phyloP scores from a whole-genome alignment of 179 eudicot species.

The Pouteria campechiana region DNA sequence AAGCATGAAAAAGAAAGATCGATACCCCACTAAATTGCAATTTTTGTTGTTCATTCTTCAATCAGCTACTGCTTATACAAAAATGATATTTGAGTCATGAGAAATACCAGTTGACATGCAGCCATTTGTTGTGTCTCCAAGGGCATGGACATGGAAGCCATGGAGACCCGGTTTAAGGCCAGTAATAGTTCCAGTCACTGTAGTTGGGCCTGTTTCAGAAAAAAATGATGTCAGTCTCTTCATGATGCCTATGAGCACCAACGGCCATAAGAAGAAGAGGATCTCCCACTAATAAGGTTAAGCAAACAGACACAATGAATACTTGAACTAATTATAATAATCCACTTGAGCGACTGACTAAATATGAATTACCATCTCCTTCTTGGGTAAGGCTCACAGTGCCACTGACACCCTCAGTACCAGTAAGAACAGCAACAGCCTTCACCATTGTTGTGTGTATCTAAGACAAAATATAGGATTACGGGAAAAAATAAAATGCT shows the following conservation, averaged over 20 bases:
- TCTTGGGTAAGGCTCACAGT: slow-evolving; percentile 73
- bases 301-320: neutral
- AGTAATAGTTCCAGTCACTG: slow-evolving; percentile 63
- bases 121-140: slow-evolving; percentile 93
- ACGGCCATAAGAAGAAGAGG: too few species aligned
- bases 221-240: too few species aligned
- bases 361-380: slow-evolving; percentile 53
- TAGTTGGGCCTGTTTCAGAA: slow-evolving; percentile 52
- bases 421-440: slow-evolving; percentile 73
- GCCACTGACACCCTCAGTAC: slow-evolving; percentile 71
- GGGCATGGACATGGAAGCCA: slow-evolving; percentile 92
- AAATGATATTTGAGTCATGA: neutral
- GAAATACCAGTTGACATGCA: slow-evolving; percentile 84
- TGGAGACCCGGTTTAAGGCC: slow-evolving; percentile 87
- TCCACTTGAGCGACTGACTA: too few species aligned
- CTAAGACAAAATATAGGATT: slow-evolving; percentile 24
- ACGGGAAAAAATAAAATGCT: too few species aligned
- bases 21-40: too few species aligned
- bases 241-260: too few species aligned
- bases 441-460: slow-evolving; percentile 72
- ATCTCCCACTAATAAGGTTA: neutral
- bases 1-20: neutral
- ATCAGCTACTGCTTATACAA: too few species aligned
- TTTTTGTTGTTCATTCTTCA: too few species aligned
- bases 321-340: too few species aligned